Evolutionary conservation across 768 basidiomycete species (phyloP).

Genomic region (Coprinellus aureogranulatus): DNA sequence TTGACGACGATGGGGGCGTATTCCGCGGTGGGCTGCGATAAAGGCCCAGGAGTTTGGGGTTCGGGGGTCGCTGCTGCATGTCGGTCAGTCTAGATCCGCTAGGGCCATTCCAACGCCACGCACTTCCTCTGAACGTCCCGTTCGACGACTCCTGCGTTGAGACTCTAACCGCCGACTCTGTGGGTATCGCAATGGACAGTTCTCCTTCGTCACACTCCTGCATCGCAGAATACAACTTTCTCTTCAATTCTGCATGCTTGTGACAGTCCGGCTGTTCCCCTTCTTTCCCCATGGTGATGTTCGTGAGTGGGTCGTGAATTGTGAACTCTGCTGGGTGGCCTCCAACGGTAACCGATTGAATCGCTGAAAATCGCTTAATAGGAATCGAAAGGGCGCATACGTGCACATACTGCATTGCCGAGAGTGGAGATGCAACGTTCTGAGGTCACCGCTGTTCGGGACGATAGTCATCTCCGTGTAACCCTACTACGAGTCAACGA

Average conservation of each 20-base stretch:
- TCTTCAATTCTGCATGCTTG: slow-evolving; percentile 88
- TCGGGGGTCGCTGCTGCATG: slow-evolving; percentile 73
- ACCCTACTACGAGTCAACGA: slow-evolving; percentile 52
- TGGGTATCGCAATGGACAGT: slow-evolving; percentile 82
- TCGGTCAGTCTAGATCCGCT: background rate
- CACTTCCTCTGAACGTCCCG: slow-evolving; percentile 57
- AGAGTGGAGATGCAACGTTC: slow-evolving; percentile 83
- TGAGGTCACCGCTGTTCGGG: slow-evolving; percentile 76
- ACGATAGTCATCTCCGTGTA: slow-evolving; percentile 90
- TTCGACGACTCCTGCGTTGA: slow-evolving; percentile 47
- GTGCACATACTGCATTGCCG: slow-evolving; percentile 75
- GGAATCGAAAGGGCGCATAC: slow-evolving; percentile 9
- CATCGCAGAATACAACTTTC: slow-evolving; percentile 85
- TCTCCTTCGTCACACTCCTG: slow-evolving; percentile 95
- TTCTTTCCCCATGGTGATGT: slow-evolving; percentile 52
- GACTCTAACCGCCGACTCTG: slow-evolving; percentile 64
- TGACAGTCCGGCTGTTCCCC: slow-evolving; percentile 74
- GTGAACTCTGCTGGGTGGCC: slow-evolving; percentile 74
- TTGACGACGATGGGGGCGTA: slow-evolving; percentile 74
- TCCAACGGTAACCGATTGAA: slow-evolving; percentile 71
- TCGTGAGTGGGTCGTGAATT: slow-evolving; percentile 72
- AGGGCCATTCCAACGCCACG: slow-evolving; percentile 16
- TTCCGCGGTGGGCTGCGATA: slow-evolving; percentile 47
- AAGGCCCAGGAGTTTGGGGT: slow-evolving; percentile 62
- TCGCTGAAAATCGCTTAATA: slow-evolving; percentile 41